Evolutionary conservation across 2,329 filamentous ascomycete species (phyloP).

Genomic region (Colletotrichum sp.): DNA sequence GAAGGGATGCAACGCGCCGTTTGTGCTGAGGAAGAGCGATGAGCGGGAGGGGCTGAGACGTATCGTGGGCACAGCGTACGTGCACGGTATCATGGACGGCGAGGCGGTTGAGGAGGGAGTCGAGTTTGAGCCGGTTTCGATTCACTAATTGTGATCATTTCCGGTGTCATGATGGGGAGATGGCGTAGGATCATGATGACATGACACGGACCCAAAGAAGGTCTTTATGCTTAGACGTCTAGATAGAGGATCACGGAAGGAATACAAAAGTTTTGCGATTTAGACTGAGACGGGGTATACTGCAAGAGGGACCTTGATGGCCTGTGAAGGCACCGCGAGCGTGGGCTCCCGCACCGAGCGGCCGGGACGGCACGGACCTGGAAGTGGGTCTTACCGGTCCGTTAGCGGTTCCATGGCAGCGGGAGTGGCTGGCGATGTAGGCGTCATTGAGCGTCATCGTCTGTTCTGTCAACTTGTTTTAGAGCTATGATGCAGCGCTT

Average conservation of each 20-base stretch:
- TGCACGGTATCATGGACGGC: constrained; percentile 15
- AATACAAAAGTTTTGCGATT: background rate
- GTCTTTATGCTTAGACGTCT: background rate
- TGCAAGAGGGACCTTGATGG: background rate
- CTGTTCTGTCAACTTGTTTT: background rate
- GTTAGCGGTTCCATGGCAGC: background rate
- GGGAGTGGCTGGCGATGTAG: constrained; percentile 5
- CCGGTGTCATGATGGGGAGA: too few relatives aligned
- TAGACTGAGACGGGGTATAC: background rate
- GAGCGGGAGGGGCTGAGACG: constrained; percentile 7
- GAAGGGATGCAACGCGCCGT: constrained; percentile 20
- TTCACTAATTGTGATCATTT: background rate
- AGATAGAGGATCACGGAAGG: background rate
- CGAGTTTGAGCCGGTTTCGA: constrained; percentile 7
- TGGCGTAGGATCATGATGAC: background rate
- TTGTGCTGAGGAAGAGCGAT: constrained; percentile 14
- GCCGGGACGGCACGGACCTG: constrained; percentile 4
- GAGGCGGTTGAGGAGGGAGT: background rate
- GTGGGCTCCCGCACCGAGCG: background rate
- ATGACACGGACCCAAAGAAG: background rate
- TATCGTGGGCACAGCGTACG: constrained; percentile 14
- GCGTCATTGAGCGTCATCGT: constrained; percentile 19
- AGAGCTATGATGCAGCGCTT: background rate
- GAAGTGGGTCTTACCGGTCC: background rate
- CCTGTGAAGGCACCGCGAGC: background rate